Base-by-base conservation (phyloP, 257 asterid genomes). In the Nicotiana attenuata region DNA sequence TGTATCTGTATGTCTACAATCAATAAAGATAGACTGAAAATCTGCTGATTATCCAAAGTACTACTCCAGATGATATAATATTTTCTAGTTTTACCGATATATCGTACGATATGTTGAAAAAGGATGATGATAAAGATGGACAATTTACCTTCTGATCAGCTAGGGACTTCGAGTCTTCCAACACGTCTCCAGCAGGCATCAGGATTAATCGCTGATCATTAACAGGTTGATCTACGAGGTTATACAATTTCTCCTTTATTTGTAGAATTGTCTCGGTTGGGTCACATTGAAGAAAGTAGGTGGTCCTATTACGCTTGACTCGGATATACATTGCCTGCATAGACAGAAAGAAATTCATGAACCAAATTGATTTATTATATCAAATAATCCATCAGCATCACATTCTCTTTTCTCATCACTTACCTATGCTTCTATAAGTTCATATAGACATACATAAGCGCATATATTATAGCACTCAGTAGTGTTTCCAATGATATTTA, bases 261-360 rank as follows among this genome's bases (percentile, higher is more conserved):
- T 92, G 94, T 78, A 85, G 83, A 83, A 88, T 78, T 35, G 92
- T 91, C 91, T 96, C 97, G 65, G 95, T 93, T 76, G 99, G 98
- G 81, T 87, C 87, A 76, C 98, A 96, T 82, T 91, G 97, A 87
- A 96, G 81, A 84, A 94, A 96, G 92, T 92, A 96, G 84, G 98
- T 96, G 68, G 92, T 89, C 89, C 90, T 96, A 81, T 84, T 84
- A n/a, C 98, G 93, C 91, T 96, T 96, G 33, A 96, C 94, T 77
- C 98, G 97, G 82, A 96, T 94, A 85, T 93, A 96, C 96, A 92
- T 92, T 35, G 85, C 94, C 99, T 92, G 91, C 78, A 77, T 38
- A 75, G 26, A 16, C 45, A 56, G 83, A 82, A 73, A 71, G 60
- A 45, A 75, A 84, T 67, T 75, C 64, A 85, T 3, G 63, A 26